These are phyloP conservation scores for Paraleonurus japonicus DNA, from an alignment of 257 asterid genomes.

Conservation along the genomic window DNA sequence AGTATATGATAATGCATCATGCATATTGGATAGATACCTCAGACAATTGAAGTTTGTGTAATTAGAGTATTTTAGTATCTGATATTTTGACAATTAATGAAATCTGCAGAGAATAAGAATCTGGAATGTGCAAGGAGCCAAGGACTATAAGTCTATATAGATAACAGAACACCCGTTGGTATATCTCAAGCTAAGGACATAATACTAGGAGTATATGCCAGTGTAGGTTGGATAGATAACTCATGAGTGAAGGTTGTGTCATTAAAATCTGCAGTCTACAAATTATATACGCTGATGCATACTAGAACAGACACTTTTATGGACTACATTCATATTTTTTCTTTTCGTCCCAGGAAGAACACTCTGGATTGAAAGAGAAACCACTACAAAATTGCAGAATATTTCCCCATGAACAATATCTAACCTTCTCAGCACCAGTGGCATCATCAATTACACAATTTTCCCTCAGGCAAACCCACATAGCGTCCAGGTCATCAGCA, in stretches of 20 bases:
- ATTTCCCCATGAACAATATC: constrained; percentile 6
- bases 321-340: constrained; percentile 9
- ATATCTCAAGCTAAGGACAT: not conserved
- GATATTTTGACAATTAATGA: not conserved
- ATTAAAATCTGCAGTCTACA: not conserved
- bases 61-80: not conserved
- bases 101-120: constrained; percentile 6
- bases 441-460: constrained; percentile 99
- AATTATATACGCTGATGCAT: not conserved
- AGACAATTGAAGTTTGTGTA: not conserved
- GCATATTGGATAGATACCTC: not conserved
- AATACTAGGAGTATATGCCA: not conserved
- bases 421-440: constrained; percentile 98
- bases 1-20: not conserved
- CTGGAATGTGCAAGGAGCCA: not conserved
- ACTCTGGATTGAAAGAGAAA: not conserved
- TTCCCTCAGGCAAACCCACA: constrained; percentile 99
- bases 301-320: not conserved
- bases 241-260: not conserved
- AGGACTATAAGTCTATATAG: too few relatives aligned
- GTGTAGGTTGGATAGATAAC: not conserved
- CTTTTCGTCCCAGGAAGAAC: not conserved
- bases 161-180: not conserved
- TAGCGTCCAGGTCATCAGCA: constrained; percentile 99
- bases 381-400: not conserved